Evolutionary conservation across 1,284 basidiomycete genomes (phyloP).

Genomic region (Trametes polyzona): DNA sequence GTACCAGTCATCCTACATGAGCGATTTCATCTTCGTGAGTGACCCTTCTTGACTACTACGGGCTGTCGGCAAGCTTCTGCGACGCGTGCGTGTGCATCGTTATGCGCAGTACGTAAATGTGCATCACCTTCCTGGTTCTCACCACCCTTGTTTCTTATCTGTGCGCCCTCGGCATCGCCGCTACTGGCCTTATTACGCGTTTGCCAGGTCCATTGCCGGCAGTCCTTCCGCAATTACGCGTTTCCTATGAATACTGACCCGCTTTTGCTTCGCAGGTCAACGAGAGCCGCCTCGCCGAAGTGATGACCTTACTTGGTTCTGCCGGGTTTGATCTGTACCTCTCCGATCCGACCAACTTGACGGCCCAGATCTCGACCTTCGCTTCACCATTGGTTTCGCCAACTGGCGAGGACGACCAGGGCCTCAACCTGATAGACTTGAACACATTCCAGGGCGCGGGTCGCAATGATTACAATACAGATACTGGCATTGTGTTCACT

Average conservation of each 20-base stretch:
- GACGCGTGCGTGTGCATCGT: background rate
- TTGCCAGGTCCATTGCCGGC: too few relatives aligned
- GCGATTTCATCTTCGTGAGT: slow-evolving; percentile 82
- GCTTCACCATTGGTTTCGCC: slow-evolving; percentile 42
- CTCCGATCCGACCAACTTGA: slow-evolving; percentile 50
- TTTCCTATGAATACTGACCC: background rate
- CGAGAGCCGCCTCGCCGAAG: slow-evolving; percentile 63
- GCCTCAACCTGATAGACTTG: slow-evolving; percentile 40
- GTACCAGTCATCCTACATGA: slow-evolving; percentile 85
- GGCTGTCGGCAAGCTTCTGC: background rate
- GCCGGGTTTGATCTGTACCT: slow-evolving; percentile 74
- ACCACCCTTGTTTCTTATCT: slow-evolving; percentile 11
- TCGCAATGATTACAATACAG: slow-evolving; percentile 39
- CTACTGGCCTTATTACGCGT: background rate
- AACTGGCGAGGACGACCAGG: slow-evolving; percentile 41
- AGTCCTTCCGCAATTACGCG: background rate
- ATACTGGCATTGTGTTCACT: slow-evolving; percentile 48
- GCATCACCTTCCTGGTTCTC: background rate
- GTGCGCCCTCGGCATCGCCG: background rate
- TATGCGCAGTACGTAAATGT: slow-evolving; percentile 3
- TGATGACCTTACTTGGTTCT: slow-evolving; percentile 58
- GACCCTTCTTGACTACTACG: background rate
- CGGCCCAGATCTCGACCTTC: slow-evolving; percentile 37
- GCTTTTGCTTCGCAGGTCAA: slow-evolving; percentile 55
- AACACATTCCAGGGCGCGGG: slow-evolving; percentile 14